These are phyloP conservation scores for Trichoderma orchidacearum DNA, from an alignment of 495 filamentous ascomycete species.

Conservation along the genomic window DNA sequence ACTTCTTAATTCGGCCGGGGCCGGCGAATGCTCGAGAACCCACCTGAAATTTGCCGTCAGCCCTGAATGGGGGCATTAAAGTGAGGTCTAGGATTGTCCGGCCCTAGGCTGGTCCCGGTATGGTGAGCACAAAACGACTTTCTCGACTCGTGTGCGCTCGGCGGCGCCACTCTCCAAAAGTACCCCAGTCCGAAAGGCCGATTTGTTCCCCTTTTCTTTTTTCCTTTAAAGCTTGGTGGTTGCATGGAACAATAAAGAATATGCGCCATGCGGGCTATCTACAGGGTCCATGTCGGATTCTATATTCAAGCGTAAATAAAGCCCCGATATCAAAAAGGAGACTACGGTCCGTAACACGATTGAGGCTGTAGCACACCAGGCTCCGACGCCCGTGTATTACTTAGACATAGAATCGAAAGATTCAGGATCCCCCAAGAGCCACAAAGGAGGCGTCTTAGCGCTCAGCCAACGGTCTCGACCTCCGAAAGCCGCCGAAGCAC, in stretches of 20 bases:
- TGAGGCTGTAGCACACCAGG: too few species aligned
- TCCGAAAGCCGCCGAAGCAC: background rate
- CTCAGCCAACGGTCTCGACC: background rate
- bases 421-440: background rate
- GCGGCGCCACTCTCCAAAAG: background rate
- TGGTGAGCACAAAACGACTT: background rate
- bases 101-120: background rate
- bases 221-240: background rate
- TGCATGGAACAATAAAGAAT: too few species aligned
- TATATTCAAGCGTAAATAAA: background rate
- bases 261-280: background rate
- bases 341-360: too few species aligned
- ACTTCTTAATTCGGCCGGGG: background rate
- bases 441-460: too few species aligned
- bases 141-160: background rate
- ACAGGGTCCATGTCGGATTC: background rate
- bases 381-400: too few species aligned
- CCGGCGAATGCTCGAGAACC: background rate
- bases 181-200: too few species aligned
- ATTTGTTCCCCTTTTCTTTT: background rate
- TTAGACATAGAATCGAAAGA: too few species aligned
- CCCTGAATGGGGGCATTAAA: too few species aligned
- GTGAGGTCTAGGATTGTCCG: too few species aligned
- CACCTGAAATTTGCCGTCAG: background rate
- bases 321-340: background rate